Conservation (phyloP, 169 alveolate genomes). For the Hepatocystis sp. region DNA sequence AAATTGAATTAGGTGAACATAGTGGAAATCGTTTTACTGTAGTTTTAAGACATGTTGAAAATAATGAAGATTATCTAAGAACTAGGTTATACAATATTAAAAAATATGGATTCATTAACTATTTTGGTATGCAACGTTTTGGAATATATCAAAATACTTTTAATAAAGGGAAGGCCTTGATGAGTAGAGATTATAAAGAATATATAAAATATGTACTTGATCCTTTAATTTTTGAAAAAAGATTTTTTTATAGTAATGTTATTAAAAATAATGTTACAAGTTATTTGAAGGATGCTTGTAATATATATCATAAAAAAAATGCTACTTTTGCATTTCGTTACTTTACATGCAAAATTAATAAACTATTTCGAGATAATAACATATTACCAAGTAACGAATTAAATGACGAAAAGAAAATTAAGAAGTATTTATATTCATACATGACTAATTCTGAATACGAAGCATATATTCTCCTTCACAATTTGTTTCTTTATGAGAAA, state of each 20-base stretch:
- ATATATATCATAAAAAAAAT: constrained; percentile 36
- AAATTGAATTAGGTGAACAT: constrained; percentile 72
- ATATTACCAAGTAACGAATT: not conserved
- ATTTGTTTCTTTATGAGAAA: constrained; percentile 14
- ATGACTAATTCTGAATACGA: constrained; percentile 76
- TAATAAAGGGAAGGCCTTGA: constrained; percentile 73
- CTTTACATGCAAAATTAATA: constrained; percentile 34
- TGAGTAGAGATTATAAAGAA: constrained; percentile 54
- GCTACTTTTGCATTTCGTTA: constrained; percentile 67
- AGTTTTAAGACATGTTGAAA: constrained; percentile 66
- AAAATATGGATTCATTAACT: constrained; percentile 70
- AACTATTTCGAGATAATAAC: constrained; percentile 3
- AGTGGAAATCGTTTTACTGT: constrained; percentile 52
- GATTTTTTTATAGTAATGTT: constrained; percentile 37
- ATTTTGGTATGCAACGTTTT: constrained; percentile 78
- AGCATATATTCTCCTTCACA: constrained; percentile 64
- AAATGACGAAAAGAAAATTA: constrained; percentile 2
- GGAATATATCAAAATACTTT: constrained; percentile 68
- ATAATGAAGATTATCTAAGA: constrained; percentile 61
- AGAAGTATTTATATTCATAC: constrained; percentile 47
- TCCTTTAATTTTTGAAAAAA: constrained; percentile 69
- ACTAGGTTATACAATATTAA: constrained; percentile 33
- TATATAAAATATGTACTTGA: constrained; percentile 66
- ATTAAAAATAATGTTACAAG: constrained; percentile 55
- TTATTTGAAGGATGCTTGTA: constrained; percentile 49